Evolutionary conservation across 2,329 filamentous ascomycete species (phyloP).

Genomic region (Pseudogymnoascus sp.): DNA sequence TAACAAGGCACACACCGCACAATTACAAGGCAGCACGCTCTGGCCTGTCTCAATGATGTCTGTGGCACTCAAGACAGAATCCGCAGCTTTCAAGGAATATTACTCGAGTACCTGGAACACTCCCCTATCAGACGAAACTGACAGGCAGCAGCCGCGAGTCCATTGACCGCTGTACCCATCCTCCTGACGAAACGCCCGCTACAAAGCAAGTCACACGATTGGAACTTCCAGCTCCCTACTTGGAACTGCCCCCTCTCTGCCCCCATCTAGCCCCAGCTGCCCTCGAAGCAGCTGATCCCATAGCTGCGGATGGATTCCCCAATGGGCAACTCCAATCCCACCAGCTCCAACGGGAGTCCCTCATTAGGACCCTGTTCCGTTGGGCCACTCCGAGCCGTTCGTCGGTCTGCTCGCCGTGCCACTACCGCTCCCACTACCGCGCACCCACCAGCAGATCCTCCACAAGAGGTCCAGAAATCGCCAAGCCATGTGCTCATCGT

Average conservation of each 20-base stretch:
- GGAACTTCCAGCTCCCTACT: not conserved
- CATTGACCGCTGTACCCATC: not conserved
- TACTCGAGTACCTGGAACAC: not conserved
- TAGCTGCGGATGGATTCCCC: not conserved
- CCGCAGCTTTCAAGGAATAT: not conserved
- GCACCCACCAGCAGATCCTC: not conserved
- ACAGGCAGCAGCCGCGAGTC: not conserved
- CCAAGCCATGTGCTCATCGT: not conserved
- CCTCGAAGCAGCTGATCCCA: not conserved
- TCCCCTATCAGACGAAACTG: not conserved
- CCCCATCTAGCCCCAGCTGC: not conserved
- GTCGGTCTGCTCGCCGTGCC: not conserved
- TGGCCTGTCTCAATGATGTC: constrained; percentile 1
- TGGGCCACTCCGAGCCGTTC: not conserved
- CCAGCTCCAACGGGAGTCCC: not conserved
- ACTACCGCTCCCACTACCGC: not conserved
- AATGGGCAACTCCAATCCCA: not conserved
- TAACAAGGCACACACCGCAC: not conserved
- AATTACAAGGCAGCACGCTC: constrained; percentile 1
- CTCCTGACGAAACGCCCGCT: not conserved
- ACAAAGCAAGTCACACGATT: not conserved
- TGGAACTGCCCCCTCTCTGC: not conserved
- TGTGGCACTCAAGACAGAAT: constrained; percentile 3
- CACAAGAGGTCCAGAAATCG: not conserved
- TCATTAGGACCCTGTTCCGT: constrained; percentile 4